Conservation (phyloP, 352 stramenopile species). For the Phytophthora pseudosyringae region DNA sequence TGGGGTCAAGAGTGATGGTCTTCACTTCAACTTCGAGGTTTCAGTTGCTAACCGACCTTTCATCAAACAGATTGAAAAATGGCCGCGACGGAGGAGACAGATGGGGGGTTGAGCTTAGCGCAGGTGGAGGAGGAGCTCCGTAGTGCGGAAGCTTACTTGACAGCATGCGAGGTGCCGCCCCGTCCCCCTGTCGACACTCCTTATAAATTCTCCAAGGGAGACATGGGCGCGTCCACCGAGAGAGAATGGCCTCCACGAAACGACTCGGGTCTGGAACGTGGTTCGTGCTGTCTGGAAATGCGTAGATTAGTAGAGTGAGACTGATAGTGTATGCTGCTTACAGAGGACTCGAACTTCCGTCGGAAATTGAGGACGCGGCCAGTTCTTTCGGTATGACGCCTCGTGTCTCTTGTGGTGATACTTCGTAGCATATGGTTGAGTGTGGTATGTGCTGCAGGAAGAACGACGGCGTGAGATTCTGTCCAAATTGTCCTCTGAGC, state of each 20-base stretch:
- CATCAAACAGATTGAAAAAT: conserved; percentile 20
- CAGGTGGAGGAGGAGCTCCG: conserved; percentile 76
- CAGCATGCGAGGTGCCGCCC: conserved; percentile 10
- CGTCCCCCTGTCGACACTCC: neutral
- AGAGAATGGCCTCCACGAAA: conserved; percentile 11
- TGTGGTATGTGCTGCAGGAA: conserved; percentile 41
- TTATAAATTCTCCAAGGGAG: neutral
- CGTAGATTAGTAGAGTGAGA: neutral
- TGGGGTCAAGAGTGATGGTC: conserved; percentile 57
- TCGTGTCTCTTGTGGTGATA: neutral
- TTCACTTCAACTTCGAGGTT: conserved; percentile 50
- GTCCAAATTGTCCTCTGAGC: conserved; percentile 64
- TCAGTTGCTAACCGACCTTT: conserved; percentile 26
- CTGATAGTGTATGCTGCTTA: conserved; percentile 1
- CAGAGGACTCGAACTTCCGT: conserved; percentile 33
- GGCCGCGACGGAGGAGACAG: conserved; percentile 9
- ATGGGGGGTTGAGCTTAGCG: conserved; percentile 47
- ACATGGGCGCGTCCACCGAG: neutral
- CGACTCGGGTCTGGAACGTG: conserved; percentile 6
- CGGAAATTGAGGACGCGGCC: conserved; percentile 40
- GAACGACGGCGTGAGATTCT: conserved; percentile 69
- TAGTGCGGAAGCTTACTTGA: conserved; percentile 67
- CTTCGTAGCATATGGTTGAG: neutral
- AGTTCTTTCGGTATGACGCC: conserved; percentile 42
- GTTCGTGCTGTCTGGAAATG: conserved; percentile 1